Evolutionary conservation across 179 eudicot genomes (phyloP).

Genomic region (Silene noctiflora): DNA sequence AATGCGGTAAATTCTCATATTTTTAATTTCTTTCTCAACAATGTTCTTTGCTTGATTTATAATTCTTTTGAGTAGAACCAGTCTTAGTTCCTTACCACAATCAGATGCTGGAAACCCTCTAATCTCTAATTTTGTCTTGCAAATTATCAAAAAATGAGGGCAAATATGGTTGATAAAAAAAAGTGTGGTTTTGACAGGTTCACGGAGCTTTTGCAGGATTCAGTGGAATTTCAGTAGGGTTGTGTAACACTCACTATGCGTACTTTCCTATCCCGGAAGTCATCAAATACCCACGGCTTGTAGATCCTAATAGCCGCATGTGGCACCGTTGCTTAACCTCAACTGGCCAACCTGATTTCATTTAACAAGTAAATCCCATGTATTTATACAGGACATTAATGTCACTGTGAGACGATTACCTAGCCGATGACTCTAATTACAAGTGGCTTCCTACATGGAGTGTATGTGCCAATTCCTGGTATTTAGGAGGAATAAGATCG

Average conservation of each 20-base stretch:
- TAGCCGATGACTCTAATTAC: slow-evolving; percentile 8
- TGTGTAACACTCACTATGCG: slow-evolving; percentile 93
- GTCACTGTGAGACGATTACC: neutral
- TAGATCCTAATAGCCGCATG: slow-evolving; percentile 99
- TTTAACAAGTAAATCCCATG: slow-evolving; percentile 27
- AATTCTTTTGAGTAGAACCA: neutral
- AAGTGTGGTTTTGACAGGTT: slow-evolving; percentile 53
- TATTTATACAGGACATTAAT: slow-evolving; percentile 7
- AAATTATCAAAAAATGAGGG: neutral
- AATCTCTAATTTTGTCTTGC: neutral
- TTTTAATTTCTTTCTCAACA: neutral
- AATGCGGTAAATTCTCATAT: slow-evolving; percentile 68
- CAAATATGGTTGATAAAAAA: neutral
- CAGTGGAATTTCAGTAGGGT: slow-evolving; percentile 97
- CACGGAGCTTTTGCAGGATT: slow-evolving; percentile 99
- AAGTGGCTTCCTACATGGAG: slow-evolving; percentile 4
- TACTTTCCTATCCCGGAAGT: slow-evolving; percentile 98
- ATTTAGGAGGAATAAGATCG: slow-evolving; percentile 24
- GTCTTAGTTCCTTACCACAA: neutral
- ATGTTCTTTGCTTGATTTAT: neutral
- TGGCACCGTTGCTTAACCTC: slow-evolving; percentile 99
- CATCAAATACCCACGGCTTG: slow-evolving; percentile 62
- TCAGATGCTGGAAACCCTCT: neutral
- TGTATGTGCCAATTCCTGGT: slow-evolving; percentile 9
- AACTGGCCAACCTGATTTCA: slow-evolving; percentile 96